phyloP scores from a whole-genome alignment of 2,329 filamentous ascomycete species.

The Lachnellula subtilissima region DNA sequence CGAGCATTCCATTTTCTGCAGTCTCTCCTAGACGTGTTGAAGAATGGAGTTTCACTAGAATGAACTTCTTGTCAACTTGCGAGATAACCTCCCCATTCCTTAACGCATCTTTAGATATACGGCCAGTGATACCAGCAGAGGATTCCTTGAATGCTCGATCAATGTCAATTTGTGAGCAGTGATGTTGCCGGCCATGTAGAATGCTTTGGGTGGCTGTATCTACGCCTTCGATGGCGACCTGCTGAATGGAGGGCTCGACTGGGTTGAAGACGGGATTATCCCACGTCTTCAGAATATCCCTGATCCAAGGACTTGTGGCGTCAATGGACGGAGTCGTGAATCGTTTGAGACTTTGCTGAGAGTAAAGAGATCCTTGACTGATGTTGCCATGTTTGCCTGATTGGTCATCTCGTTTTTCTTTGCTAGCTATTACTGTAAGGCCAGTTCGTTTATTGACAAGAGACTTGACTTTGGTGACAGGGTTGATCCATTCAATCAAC shows the following conservation, averaged over 20 bases:
- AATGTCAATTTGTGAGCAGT: slow-evolving; percentile 28
- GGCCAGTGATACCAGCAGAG: slow-evolving; percentile 32
- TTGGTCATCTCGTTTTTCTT: slow-evolving; percentile 7
- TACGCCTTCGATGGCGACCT: slow-evolving; percentile 32
- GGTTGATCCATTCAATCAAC: slow-evolving; percentile 55
- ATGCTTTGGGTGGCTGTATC: slow-evolving; percentile 17
- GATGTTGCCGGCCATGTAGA: slow-evolving; percentile 20
- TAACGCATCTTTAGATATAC: slow-evolving; percentile 60
- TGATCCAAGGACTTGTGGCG: slow-evolving; percentile 49
- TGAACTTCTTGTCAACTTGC: slow-evolving; percentile 88
- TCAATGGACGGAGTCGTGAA: slow-evolving; percentile 25
- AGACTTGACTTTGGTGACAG: slow-evolving; percentile 47
- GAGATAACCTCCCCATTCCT: slow-evolving; percentile 60
- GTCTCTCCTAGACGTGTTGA: background rate
- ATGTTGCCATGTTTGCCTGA: background rate
- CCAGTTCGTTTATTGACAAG: slow-evolving; percentile 54
- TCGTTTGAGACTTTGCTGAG: background rate
- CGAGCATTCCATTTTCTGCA: slow-evolving; percentile 42
- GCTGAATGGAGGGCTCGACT: slow-evolving; percentile 43
- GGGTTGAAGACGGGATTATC: slow-evolving; percentile 69
- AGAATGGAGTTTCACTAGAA: slow-evolving; percentile 54
- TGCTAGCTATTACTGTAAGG: slow-evolving; percentile 32
- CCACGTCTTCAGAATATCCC: slow-evolving; percentile 59
- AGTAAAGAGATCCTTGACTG: background rate
- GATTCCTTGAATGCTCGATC: slow-evolving; percentile 25